A percentile compares a stretch with the other conserved stretches of the same genome.
These are phyloP conservation scores for Trematosphaeria pertusa DNA, from an alignment of 2,329 filamentous ascomycete species.

Conservation along the genomic window DNA sequence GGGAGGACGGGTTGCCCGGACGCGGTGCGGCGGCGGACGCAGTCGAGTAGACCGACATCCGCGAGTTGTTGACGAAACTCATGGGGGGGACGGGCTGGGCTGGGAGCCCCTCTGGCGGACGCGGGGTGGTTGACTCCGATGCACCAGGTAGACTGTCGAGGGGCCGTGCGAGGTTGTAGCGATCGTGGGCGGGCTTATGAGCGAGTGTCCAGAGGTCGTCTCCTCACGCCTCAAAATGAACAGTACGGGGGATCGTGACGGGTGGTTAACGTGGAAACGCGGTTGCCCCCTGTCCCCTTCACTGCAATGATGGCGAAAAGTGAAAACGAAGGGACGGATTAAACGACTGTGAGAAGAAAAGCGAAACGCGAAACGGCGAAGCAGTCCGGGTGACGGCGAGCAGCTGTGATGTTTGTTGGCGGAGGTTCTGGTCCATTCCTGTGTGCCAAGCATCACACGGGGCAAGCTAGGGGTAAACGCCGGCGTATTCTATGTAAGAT, in stretches of 20 bases:
- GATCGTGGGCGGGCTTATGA: conserved; percentile 19
- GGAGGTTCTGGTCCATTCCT: conserved; percentile 14
- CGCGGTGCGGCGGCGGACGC: conserved; percentile 64
- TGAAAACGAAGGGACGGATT: conserved; percentile 19
- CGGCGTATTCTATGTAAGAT: conserved; percentile 15
- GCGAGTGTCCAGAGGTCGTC: conserved; percentile 18
- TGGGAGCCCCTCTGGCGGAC: conserved; percentile 26
- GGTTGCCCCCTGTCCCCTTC: conserved; percentile 4
- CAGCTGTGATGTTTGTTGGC: conserved; percentile 21
- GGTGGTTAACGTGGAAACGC: conserved; percentile 12
- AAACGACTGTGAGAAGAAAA: conserved; percentile 34
- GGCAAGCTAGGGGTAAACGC: no score
- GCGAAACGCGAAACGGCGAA: conserved; percentile 24
- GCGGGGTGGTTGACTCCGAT: conserved; percentile 13
- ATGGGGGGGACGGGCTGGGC: conserved; percentile 38
- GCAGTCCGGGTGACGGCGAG: conserved; percentile 19
- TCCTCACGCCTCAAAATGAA: neutral
- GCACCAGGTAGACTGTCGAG: conserved; percentile 6
- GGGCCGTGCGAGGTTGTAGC: conserved; percentile 14
- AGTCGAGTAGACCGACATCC: conserved; percentile 67
- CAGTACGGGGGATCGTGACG: conserved; percentile 2
- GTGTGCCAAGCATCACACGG: no score
- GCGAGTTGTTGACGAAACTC: conserved; percentile 64
- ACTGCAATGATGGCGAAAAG: conserved; percentile 7
- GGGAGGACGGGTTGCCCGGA: conserved; percentile 69